phyloP scores from a whole-genome alignment of 495 filamentous ascomycete species.

The Aspergillus asperescens region DNA sequence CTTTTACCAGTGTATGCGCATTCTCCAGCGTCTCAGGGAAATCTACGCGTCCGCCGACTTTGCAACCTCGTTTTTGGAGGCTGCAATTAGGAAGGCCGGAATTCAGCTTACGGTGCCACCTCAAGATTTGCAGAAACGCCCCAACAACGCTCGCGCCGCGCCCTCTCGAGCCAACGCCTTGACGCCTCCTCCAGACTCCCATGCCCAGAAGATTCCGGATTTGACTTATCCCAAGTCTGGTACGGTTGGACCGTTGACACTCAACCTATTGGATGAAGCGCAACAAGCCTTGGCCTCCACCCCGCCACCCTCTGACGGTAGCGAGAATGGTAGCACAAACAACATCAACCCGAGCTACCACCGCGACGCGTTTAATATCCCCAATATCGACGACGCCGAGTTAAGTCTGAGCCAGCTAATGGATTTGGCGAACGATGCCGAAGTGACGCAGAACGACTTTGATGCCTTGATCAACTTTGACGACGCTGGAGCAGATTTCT shows the following conservation, averaged over 20 bases:
- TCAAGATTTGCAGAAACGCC: constrained; percentile 32
- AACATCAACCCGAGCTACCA: constrained; percentile 36
- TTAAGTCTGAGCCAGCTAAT: constrained; percentile 44
- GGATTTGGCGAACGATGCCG: constrained; percentile 44
- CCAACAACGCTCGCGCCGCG: constrained; percentile 20
- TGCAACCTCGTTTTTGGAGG: constrained; percentile 77
- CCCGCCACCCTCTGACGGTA: constrained; percentile 40
- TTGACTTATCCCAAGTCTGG: constrained; percentile 36
- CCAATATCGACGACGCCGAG: constrained; percentile 31
- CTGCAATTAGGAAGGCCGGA: constrained; percentile 73
- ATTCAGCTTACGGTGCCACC: constrained; percentile 50
- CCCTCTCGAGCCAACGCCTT: constrained; percentile 30
- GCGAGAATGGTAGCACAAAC: constrained; percentile 43
- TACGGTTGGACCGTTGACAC: constrained; percentile 9
- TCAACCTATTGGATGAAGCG: constrained; percentile 18
- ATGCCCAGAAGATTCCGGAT: constrained; percentile 41
- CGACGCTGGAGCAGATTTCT: constrained; percentile 37
- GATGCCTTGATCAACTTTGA: constrained; percentile 48
- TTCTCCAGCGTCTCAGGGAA: constrained; percentile 72
- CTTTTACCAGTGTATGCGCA: constrained; percentile 81
- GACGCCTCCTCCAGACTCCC: constrained; percentile 43
- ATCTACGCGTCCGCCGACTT: constrained; percentile 86
- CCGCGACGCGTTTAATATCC: constrained; percentile 33
- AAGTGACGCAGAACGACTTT: constrained; percentile 48
- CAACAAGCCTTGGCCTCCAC: constrained; percentile 35